phyloP scores from a whole-genome alignment of 2,329 filamentous ascomycete genomes.

The Xylaria arbuscula region DNA sequence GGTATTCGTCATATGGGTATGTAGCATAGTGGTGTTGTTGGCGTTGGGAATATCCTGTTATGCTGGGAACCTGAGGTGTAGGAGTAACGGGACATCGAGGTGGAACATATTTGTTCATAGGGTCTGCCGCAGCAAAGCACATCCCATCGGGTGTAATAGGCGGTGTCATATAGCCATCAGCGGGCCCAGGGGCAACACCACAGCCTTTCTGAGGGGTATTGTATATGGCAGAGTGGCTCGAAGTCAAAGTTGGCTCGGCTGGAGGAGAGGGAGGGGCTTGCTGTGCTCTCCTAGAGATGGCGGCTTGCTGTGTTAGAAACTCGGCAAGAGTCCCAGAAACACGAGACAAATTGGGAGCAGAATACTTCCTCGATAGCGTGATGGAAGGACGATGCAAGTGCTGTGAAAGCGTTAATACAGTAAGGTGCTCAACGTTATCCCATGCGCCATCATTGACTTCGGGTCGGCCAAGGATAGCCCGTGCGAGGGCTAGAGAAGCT shows the following conservation, averaged over 20 bases:
- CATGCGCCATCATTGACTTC: slow-evolving; percentile 82
- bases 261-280: slow-evolving; percentile 69
- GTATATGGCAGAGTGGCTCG: slow-evolving; percentile 71
- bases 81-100: slow-evolving; percentile 72
- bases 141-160: slow-evolving; percentile 84
- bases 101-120: slow-evolving; percentile 60
- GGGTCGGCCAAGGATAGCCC: slow-evolving; percentile 84
- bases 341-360: slow-evolving; percentile 62
- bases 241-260: slow-evolving; percentile 59
- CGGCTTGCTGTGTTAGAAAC: slow-evolving; percentile 69
- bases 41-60: slow-evolving; percentile 52
- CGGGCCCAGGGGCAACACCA: slow-evolving; percentile 68
- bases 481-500: slow-evolving; percentile 84
- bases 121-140: slow-evolving; percentile 60
- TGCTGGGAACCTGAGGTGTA: slow-evolving; percentile 62
- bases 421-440: slow-evolving; percentile 77
- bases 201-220: slow-evolving; percentile 84
- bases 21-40: slow-evolving; percentile 58
- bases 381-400: slow-evolving; percentile 69
- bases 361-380: slow-evolving; percentile 70
- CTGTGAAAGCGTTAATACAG: slow-evolving; percentile 69
- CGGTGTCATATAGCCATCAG: slow-evolving; percentile 83
- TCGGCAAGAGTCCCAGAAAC: slow-evolving; percentile 67
- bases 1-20: slow-evolving; percentile 58
- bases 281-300: slow-evolving; percentile 60